Conservation (phyloP, 164 flowering plant species). For the Amborella trichopoda region DNA sequence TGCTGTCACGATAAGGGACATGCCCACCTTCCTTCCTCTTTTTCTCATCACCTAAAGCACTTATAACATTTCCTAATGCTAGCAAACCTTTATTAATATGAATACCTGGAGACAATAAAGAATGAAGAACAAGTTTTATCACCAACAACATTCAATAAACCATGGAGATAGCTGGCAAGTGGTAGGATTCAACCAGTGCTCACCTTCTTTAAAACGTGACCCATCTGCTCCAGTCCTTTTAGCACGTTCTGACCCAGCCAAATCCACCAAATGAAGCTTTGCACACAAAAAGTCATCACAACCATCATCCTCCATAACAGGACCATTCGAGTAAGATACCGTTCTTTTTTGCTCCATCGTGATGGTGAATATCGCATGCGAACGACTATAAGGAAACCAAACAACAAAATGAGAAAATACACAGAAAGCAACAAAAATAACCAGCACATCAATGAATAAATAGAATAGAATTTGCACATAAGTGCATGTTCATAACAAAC, state of each 20-base stretch:
- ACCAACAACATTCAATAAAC: neutral
- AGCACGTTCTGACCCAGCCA: constrained; percentile 98
- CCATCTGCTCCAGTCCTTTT: constrained; percentile 97
- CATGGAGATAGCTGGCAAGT: neutral
- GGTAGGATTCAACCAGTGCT: neutral
- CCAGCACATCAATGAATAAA: neutral
- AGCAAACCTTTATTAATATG: constrained; percentile 88
- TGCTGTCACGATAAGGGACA: constrained; percentile 98
- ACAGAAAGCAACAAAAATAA: neutral
- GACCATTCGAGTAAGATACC: constrained; percentile 6
- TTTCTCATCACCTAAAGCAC: constrained; percentile 99
- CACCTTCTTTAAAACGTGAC: constrained; percentile 90
- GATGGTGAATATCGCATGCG: constrained; percentile 99
- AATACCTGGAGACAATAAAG: constrained; percentile 39
- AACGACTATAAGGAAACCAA: constrained; percentile 50
- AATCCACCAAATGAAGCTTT: constrained; percentile 92
- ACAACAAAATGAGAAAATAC: neutral
- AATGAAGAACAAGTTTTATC: neutral
- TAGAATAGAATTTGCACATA: neutral
- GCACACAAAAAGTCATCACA: constrained; percentile 75
- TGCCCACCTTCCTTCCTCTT: constrained; percentile 96
- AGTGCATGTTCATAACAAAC: neutral
- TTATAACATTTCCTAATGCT: constrained; percentile 98
- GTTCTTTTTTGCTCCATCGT: constrained; percentile 77
- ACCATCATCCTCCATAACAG: constrained; percentile 30